Conservation (phyloP, 306 rosid genomes). For the Vigna reflexopilosa region DNA sequence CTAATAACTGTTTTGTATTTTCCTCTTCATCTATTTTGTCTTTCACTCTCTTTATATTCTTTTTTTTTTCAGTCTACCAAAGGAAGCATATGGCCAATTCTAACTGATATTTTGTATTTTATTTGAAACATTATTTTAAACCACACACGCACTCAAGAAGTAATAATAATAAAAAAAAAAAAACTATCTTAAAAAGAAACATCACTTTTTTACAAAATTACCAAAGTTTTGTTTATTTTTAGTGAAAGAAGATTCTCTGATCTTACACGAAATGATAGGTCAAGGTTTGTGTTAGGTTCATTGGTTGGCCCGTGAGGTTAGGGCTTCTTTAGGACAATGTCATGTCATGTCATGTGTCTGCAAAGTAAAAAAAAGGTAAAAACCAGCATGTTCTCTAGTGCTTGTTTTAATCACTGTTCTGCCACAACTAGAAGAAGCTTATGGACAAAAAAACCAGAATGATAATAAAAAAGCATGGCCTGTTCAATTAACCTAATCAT, state of each 20-base stretch:
- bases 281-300: neutral
- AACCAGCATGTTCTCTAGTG: neutral
- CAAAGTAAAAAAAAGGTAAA: neutral
- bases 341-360: conserved; percentile 4
- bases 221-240: neutral
- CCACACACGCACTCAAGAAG: neutral
- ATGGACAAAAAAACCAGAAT: neutral
- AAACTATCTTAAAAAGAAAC: neutral
- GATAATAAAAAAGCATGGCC: neutral
- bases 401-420: neutral
- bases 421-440: neutral
- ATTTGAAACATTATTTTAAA: conserved; percentile 1
- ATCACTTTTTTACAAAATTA: neutral
- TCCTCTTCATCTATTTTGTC: too few species aligned
- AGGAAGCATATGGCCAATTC: too few species aligned
- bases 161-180: too few species aligned
- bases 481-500: conserved; percentile 20
- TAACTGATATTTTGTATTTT: neutral
- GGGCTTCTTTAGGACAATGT: neutral
- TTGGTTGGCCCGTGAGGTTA: neutral
- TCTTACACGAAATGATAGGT: neutral
- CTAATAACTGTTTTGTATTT: too few species aligned
- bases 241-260: conserved; percentile 1
- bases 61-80: too few species aligned
- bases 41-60: too few species aligned